phyloP scores from a whole-genome alignment of 1,284 basidiomycete species.

The Agaricales sp. region DNA sequence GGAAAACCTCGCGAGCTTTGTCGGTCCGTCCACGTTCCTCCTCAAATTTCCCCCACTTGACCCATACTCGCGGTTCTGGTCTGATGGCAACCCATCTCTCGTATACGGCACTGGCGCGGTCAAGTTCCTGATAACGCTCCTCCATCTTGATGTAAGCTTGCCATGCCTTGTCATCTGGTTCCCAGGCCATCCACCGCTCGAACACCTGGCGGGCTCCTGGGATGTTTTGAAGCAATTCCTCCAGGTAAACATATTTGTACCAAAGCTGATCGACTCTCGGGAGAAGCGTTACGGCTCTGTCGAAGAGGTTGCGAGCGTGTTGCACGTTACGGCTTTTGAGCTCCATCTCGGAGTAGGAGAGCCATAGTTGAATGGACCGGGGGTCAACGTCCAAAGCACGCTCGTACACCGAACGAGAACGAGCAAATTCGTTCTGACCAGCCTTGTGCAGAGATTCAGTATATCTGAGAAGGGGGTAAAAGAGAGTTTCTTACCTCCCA shows the following conservation, averaged over 20 bases:
- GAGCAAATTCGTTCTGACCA: conserved; percentile 92
- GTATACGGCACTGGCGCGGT: conserved; percentile 88
- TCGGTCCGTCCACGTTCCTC: conserved; percentile 83
- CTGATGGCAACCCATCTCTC: conserved; percentile 91
- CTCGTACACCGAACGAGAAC: conserved; percentile 92
- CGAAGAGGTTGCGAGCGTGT: conserved; percentile 93
- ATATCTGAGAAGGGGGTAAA: conserved; percentile 6
- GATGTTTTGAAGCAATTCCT: conserved; percentile 94
- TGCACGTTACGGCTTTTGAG: conserved; percentile 95
- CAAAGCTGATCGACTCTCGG: conserved; percentile 92
- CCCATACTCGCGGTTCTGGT: conserved; percentile 93
- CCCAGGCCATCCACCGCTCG: conserved; percentile 99
- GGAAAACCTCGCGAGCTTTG: conserved; percentile 93
- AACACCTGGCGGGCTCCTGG: conserved; percentile 95
- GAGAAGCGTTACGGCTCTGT: conserved; percentile 91
- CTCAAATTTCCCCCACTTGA: conserved; percentile 96
- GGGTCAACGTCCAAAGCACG: conserved; percentile 94
- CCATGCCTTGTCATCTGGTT: conserved; percentile 99
- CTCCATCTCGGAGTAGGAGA: conserved; percentile 97
- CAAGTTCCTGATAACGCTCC: conserved; percentile 85
- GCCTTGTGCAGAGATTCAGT: conserved; percentile 44
- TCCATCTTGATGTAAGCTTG: conserved; percentile 97
- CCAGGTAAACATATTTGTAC: conserved; percentile 99
- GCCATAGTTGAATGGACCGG: conserved; percentile 84
- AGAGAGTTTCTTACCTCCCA: conserved; percentile 48